Evolutionary conservation across 2,329 filamentous ascomycete species (phyloP), one percentile per base, ranked within the genome.

Genomic region (Xylaria sp.): DNA sequence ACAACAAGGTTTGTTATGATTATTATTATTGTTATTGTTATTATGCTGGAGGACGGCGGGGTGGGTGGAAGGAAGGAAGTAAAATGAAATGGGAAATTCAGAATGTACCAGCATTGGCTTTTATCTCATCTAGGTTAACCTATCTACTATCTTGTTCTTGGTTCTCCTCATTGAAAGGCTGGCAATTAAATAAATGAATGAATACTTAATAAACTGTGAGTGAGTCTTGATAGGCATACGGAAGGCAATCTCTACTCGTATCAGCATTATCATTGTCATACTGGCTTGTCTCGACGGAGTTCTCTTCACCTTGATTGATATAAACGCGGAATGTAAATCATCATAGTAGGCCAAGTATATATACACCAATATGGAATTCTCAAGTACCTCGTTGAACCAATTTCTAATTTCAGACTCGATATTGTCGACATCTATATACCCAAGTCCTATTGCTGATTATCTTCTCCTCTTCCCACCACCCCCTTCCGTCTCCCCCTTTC

Each of bases 401-500:
- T 13, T 51, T 51, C 15, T 7, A 11, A 49, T 29, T 33, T 51
- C 20, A 15, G 7, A 25, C 1, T 22, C n/a, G 5, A 53, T 13
- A 33, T 54, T 15, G 9, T 31, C 29, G 17, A 25, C 13, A 47
- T 42, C 9, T 49, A 61, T 29, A 51, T 51, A 47, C 42, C n/a
- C 15, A n/a, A n/a, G 1, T 9, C 29, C 33, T 20, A 38, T 45
- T 10, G 7, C 22, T 13, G 6, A 9, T 51, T 71, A 72, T 27
- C 17, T 69, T 25, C 70, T 67, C 62, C 80, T 77, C 76, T 82
- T 82, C 7, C 73, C 74, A 0, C 80, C 79, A 7, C 78, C 78
- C 5, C 77, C 81, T 1, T 79, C 80, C 5, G 80, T 80, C 1
- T 75, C 79, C 1, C 80, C 79, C 62, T 80, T 82, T 69, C 87